Percentiles rank a stretch among this genome's conserved stretches.
Evolutionary conservation across 352 stramenopile species (phyloP).

Genomic region (Pythium chondricola): DNA sequence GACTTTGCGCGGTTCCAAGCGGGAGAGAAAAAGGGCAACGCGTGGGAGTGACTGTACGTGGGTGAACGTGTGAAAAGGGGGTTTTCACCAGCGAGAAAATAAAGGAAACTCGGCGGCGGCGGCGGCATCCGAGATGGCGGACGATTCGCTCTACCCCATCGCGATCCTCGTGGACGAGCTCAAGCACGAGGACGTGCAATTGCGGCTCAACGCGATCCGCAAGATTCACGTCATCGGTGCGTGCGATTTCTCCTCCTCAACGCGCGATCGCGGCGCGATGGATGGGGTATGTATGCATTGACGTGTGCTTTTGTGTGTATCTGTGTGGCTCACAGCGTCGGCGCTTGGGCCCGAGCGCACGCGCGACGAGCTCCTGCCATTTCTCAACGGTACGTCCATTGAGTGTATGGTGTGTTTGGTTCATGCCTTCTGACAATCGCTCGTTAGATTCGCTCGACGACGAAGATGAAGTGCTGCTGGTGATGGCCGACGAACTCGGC

Average conservation of each 20-base stretch:
- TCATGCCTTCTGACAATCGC: no score
- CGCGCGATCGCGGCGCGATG: background rate
- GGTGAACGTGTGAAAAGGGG: background rate
- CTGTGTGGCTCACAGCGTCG: slow-evolving; percentile 42
- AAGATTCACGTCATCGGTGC: slow-evolving; percentile 88
- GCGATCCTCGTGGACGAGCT: slow-evolving; percentile 90
- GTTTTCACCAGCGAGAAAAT: background rate
- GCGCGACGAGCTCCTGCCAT: slow-evolving; percentile 95
- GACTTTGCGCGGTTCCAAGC: no score
- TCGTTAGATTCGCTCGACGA: slow-evolving; percentile 93
- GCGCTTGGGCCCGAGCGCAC: slow-evolving; percentile 88
- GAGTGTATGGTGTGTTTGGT: no score
- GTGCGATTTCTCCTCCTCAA: background rate
- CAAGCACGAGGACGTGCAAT: slow-evolving; percentile 89
- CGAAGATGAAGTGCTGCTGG: slow-evolving; percentile 96
- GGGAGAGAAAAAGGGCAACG: slow-evolving; percentile 16
- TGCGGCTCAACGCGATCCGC: slow-evolving; percentile 89
- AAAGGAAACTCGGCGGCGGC: background rate
- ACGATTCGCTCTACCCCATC: slow-evolving; percentile 85
- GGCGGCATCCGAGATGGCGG: slow-evolving; percentile 12
- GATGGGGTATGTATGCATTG: background rate
- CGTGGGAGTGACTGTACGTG: background rate
- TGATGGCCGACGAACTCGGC: slow-evolving; percentile 91
- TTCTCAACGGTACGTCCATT: slow-evolving; percentile 84
- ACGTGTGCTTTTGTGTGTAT: background rate